Evolutionary conservation across 1,139 yeast species (phyloP).

Genomic region (Yamadazyma jaroonii): DNA sequence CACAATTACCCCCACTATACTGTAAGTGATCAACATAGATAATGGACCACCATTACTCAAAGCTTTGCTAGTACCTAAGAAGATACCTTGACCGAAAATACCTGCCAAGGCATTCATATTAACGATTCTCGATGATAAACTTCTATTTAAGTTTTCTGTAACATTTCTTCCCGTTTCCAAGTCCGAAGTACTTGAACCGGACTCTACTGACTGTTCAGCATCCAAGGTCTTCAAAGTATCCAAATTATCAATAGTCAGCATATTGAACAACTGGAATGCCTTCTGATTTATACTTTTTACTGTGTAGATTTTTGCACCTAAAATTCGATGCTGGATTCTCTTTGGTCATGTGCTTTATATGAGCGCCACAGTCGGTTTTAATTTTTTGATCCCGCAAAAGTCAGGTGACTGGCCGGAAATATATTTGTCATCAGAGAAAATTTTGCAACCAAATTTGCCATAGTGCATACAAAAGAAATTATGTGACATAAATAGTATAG

Average conservation of each 20-base stretch:
- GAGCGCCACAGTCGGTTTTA: conserved; percentile 5
- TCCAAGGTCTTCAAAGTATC: background rate
- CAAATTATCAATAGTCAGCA: no score
- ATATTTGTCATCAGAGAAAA: no score
- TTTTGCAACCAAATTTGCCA: background rate
- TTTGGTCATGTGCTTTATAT: conserved; percentile 1
- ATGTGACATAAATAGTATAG: no score
- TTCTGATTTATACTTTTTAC: background rate
- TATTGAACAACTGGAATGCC: background rate
- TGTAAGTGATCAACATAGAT: conserved; percentile 55
- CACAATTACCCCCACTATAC: conserved; percentile 57
- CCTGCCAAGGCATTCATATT: conserved; percentile 69
- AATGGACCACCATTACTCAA: conserved; percentile 64
- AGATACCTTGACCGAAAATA: conserved; percentile 67
- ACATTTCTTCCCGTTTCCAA: conserved; percentile 7
- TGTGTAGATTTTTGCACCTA: background rate
- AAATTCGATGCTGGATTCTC: background rate
- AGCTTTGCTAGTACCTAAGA: conserved; percentile 62
- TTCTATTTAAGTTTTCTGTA: conserved; percentile 37
- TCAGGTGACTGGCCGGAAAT: background rate
- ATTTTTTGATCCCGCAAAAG: background rate
- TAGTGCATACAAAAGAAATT: background rate
- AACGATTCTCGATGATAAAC: conserved; percentile 50
- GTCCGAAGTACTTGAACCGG: background rate
- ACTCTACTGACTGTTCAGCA: background rate